Evolutionary conservation across 176 grass and related monocot species (phyloP).

Genomic region (Otatea glauca): DNA sequence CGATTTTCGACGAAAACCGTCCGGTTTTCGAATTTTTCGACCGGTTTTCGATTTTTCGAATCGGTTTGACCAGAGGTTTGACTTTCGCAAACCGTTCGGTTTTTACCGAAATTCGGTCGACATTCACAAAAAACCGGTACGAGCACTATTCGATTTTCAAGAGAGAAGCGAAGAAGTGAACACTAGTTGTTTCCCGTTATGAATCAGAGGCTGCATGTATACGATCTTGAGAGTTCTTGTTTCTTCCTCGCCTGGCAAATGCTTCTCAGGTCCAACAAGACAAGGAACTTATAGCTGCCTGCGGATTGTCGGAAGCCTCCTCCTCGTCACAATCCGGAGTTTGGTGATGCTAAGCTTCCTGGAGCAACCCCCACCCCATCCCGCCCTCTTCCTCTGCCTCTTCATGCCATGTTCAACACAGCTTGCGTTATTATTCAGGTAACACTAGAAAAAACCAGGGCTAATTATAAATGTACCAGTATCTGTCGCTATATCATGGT

Average conservation of each 20-base stretch:
- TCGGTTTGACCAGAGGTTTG: no score
- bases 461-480: neutral
- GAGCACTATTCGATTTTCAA: no score
- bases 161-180: no score
- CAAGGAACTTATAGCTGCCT: slow-evolving; percentile 52
- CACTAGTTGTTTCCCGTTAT: neutral
- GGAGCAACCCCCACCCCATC: no score
- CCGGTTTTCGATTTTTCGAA: no score
- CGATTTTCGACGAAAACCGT: no score
- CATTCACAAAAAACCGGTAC: no score
- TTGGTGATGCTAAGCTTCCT: no score
- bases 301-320: slow-evolving; percentile 8
- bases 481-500: slow-evolving; percentile 3
- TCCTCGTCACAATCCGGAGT: neutral
- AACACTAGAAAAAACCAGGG: no score
- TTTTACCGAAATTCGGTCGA: no score
- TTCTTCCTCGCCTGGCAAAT: slow-evolving; percentile 17
- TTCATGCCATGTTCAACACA: slow-evolving; percentile 1
- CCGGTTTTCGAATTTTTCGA: no score
- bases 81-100: no score
- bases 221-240: neutral
- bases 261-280: slow-evolving; percentile 67
- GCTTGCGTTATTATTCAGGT: neutral
- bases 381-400: neutral
- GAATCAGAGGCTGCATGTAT: neutral